phyloP scores from a whole-genome alignment of 1,284 basidiomycete genomes.

The Porodaedalea pini region DNA sequence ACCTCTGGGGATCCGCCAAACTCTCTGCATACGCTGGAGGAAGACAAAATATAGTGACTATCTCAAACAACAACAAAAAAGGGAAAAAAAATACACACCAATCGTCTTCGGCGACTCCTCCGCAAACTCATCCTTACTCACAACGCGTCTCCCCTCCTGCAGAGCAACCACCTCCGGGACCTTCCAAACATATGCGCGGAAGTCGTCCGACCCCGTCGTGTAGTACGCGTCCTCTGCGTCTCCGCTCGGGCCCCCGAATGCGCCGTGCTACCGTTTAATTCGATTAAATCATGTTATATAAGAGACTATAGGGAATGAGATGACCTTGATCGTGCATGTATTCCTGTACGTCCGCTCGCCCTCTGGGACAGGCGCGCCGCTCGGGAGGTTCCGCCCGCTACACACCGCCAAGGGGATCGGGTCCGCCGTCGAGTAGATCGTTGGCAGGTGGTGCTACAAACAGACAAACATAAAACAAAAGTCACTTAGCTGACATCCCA shows the following conservation, averaged over 20 bases:
- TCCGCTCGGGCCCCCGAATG: conserved; percentile 57
- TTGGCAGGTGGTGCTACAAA: conserved; percentile 59
- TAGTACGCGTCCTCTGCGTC: conserved; percentile 56
- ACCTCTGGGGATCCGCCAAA: conserved; percentile 32
- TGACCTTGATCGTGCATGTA: conserved; percentile 73
- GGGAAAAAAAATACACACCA: conserved; percentile 35
- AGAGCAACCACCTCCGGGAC: conserved; percentile 51
- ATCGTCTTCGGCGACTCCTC: conserved; percentile 30
- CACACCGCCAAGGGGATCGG: conserved; percentile 65
- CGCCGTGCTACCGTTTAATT: conserved; percentile 52
- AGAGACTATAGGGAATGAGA: background rate
- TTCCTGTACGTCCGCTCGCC: conserved; percentile 61
- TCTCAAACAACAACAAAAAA: conserved; percentile 9
- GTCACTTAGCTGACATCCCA: no score
- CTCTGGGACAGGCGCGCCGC: conserved; percentile 44
- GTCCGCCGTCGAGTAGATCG: conserved; percentile 64
- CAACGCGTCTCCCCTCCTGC: conserved; percentile 38
- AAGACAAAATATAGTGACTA: background rate
- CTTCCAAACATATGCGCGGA: conserved; percentile 76
- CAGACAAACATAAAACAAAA: background rate
- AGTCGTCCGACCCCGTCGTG: conserved; percentile 75
- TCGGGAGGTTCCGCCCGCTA: conserved; percentile 50
- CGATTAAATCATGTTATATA: conserved; percentile 4
- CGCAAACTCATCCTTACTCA: conserved; percentile 44
- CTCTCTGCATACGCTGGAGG: conserved; percentile 47